Percentiles rank a stretch among this genome's conserved stretches.
Conservation (phyloP, 345 rosid genomes). For the Camelina neglecta region DNA sequence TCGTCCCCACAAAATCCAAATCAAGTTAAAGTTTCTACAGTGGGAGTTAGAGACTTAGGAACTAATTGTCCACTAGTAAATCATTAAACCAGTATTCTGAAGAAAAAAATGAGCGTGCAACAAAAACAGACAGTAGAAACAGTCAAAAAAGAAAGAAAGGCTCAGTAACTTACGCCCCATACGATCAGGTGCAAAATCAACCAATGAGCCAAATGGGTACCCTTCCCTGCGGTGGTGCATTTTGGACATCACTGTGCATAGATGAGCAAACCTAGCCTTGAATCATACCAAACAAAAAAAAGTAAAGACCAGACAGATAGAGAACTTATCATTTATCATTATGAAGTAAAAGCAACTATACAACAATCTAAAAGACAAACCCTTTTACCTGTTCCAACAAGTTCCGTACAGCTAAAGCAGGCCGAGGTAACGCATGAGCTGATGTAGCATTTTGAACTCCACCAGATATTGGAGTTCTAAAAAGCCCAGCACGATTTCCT, state of each 20-base stretch:
- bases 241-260: constrained; percentile 93
- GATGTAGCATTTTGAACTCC: constrained; percentile 99
- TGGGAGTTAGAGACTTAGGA: constrained; percentile 9
- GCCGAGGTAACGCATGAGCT: constrained; percentile 90
- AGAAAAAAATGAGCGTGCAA: not conserved
- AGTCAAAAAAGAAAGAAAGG: constrained; percentile 19
- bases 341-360: not conserved
- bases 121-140: constrained; percentile 7
- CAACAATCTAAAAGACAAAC: not conserved
- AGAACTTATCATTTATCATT: not conserved
- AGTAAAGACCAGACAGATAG: not conserved
- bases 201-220: constrained; percentile 95
- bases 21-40: not conserved
- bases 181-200: constrained; percentile 92
- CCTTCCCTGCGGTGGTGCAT: constrained; percentile 99
- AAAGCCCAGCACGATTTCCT: constrained; percentile 88
- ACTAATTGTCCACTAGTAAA: constrained; percentile 18
- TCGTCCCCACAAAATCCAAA: constrained; percentile 10
- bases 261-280: constrained; percentile 97
- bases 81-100: constrained; percentile 7
- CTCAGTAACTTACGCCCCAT: constrained; percentile 77
- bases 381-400: constrained; percentile 87
- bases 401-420: constrained; percentile 97
- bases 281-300: constrained; percentile 15
- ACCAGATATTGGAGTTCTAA: constrained; percentile 97